phyloP scores from a whole-genome alignment of 495 filamentous ascomycete species.

The Penicillium daleae region DNA sequence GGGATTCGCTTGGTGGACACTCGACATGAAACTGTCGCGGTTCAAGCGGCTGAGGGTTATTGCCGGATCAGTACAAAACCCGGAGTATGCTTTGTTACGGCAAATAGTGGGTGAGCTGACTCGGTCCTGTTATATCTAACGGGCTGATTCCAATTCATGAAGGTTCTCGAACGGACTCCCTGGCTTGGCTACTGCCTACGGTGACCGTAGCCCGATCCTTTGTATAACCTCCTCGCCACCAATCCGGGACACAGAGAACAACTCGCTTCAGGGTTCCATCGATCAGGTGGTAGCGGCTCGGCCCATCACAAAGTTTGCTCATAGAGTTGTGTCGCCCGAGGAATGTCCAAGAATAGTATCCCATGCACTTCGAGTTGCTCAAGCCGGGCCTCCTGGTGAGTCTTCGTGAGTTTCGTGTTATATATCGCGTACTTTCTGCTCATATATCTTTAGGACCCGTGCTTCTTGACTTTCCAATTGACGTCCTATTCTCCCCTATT shows the following conservation, averaged over 20 bases:
- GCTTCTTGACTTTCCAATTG: constrained; percentile 35
- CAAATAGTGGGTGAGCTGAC: constrained; percentile 32
- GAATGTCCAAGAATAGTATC: constrained; percentile 33
- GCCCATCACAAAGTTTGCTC: constrained; percentile 35
- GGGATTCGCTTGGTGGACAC: constrained; percentile 36
- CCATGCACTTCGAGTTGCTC: constrained; percentile 32
- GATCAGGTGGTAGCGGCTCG: constrained; percentile 32
- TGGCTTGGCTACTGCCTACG: constrained; percentile 34
- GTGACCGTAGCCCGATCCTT: constrained; percentile 31
- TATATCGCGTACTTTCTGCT: neutral
- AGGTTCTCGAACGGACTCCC: constrained; percentile 38
- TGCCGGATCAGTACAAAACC: constrained; percentile 27
- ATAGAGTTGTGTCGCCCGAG: constrained; percentile 32
- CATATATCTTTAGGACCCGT: constrained; percentile 23
- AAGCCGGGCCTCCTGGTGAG: constrained; percentile 34
- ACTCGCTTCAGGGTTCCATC: constrained; percentile 34
- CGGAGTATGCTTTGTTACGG: constrained; percentile 37
- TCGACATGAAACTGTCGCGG: constrained; percentile 36
- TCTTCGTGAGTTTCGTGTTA: neutral
- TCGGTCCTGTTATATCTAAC: neutral
- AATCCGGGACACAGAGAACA: constrained; percentile 34
- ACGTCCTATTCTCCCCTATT: constrained; percentile 33
- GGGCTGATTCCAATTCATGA: neutral
- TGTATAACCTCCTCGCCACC: constrained; percentile 38
- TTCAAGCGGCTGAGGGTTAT: constrained; percentile 37